Base-by-base conservation (phyloP, 495 filamentous ascomycete species). In the Pyronema domesticum region DNA sequence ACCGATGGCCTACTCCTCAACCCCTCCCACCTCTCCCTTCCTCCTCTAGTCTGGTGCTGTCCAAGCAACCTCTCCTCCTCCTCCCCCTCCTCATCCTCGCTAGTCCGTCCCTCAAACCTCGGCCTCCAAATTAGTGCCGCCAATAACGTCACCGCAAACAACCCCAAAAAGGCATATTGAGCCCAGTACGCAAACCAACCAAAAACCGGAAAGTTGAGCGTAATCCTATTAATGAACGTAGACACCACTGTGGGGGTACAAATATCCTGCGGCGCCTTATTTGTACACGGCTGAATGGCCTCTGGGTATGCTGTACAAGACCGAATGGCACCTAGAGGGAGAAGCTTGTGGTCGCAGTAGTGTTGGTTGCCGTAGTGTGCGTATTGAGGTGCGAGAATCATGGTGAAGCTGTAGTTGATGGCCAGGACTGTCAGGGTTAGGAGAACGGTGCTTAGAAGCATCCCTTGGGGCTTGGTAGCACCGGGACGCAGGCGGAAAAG, bases 131-230 rank as follows among this genome's bases (percentile, higher is more conserved):
- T 78, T 0, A 95, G 68, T 1, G 81, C 78, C 1, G 79, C 81
- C 36, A 85, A 40, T 57, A 89, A 80, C 33, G 91, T 77, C 51
- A 93, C 69, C 7, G 93, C 63, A 69, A 91, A 94, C 11, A 95
- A 72, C 15, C 73, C 86, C 45, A 96, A 68, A 69, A 96, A 96
- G 10, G 74, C 80, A 61, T 94, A 95, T 64, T 96, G 93, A 0
- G 85, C 84, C 89, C 88, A 96, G 70, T 96, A 98, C 55, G 83
- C 76, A 10, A 96, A 72, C 36, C 78, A 82, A n/a, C 91, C 91
- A 68, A 98, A 94, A 63, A 94, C 84, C 13, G 93, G 89, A 73
- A 87, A 98, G 69, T 89, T 91, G 57, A 96, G 71, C n/a, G 85
- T 93, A 37, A 95, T 76, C 34, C 88, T 80, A 65, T 98, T 95